Evolutionary conservation across 208 protist species (phyloP), one percentile per base, ranked within the genome.

Genomic region (Novymonas esmeraldas): DNA sequence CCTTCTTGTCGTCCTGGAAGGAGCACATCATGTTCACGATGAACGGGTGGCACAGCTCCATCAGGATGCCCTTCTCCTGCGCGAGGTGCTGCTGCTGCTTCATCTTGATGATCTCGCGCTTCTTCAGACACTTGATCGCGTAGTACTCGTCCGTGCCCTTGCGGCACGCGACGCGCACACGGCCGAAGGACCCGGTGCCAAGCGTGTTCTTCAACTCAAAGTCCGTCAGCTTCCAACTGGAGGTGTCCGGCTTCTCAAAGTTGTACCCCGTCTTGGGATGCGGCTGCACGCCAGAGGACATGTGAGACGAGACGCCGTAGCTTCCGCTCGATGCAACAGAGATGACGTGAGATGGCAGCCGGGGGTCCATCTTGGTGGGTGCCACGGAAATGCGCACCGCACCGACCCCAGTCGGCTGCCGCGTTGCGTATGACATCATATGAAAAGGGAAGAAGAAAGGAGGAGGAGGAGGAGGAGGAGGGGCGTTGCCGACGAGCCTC

Each of bases 1-100:
- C 77, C 60, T 89, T 85, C 55, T 84, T 78, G 13, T 94, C 85
- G 50, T 94, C 97, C 84, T 98, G 95, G 72, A 98, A 98, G 14
- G 96, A 90, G 72, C 88, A 96, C 74, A 98, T 81, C 73, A 98
- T 84, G 73, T 87, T 87, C 38, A 98, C 95, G 68, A 98, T 94
- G 71, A 96, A 96, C 20, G 95, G 95, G 81, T 98, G 95, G 29
- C 87, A 87, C 57, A 98, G 76, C 34, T 89, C 79, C 76, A 89
- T 87, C 31, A 98, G 70, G 29, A 98, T 91, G 51, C 77, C 77
- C 82, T 95, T 96, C 78, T 99, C 98, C 59, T 87, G 87, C 26
- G 78, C 69, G 42, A 98, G 85, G 64, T 95, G 89, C 63, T 91
- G 82, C 60, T 90, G 81, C 76, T 92, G 87, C 79, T 88, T 90